Evolutionary conservation across 2,329 filamentous ascomycete genomes (phyloP).

Genomic region (Colletotrichum sp.): DNA sequence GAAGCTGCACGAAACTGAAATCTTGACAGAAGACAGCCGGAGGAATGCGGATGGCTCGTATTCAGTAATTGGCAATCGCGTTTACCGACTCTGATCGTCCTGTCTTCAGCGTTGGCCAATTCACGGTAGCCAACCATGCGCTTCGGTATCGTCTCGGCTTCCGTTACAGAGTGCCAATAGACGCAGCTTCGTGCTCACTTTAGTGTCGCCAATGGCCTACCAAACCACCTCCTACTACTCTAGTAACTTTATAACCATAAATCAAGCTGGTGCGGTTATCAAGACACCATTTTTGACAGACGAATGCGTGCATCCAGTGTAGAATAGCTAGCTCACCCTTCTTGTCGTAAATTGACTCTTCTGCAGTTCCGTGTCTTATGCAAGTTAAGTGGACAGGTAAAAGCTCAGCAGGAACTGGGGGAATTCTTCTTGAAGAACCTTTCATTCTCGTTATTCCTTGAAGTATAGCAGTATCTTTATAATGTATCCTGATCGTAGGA

Average conservation of each 20-base stretch:
- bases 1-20: neutral
- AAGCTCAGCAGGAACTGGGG: neutral
- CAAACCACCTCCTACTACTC: neutral
- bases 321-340: neutral
- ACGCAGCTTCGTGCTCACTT: neutral
- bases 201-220: neutral
- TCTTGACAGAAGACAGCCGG: neutral
- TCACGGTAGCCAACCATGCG: neutral
- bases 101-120: neutral
- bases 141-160: neutral
- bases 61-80: neutral
- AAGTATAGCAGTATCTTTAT: rapidly evolving
- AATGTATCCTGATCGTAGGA: rapidly evolving
- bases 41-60: neutral
- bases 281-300: neutral
- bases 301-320: neutral
- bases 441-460: neutral
- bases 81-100: neutral
- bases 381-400: neutral
- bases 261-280: neutral
- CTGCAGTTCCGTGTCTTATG: neutral
- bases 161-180: neutral
- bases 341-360: neutral
- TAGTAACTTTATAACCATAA: too few species aligned
- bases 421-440: neutral